Evolutionary conservation across 495 filamentous ascomycete species (phyloP).

Genomic region (Viridothelium virens): DNA sequence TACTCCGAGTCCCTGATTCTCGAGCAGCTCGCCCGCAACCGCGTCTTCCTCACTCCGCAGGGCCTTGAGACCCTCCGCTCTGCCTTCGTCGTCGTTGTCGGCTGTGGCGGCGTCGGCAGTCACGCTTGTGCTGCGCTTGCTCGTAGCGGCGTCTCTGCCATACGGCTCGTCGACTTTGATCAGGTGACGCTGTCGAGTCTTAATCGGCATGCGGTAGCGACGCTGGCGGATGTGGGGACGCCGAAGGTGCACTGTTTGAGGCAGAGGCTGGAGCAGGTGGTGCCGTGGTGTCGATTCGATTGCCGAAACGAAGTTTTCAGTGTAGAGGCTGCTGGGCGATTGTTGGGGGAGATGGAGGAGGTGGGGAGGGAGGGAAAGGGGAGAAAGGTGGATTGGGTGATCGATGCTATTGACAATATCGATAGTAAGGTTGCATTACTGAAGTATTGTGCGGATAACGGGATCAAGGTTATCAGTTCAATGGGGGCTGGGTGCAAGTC

Average conservation of each 20-base stretch:
- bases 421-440: constrained; percentile 89
- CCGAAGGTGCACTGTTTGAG: constrained; percentile 83
- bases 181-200: constrained; percentile 90
- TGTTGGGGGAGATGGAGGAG: constrained; percentile 54
- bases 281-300: constrained; percentile 89
- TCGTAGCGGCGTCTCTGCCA: constrained; percentile 75
- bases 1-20: constrained; percentile 93
- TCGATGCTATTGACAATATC: constrained; percentile 98
- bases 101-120: constrained; percentile 90
- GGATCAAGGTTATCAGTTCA: constrained; percentile 74
- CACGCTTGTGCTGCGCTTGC: constrained; percentile 81
- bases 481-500: constrained; percentile 99
- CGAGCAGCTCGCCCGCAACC: constrained; percentile 92
- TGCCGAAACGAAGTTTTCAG: constrained; percentile 78
- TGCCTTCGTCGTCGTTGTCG: constrained; percentile 81
- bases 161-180: constrained; percentile 95
- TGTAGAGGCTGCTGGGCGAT: constrained; percentile 50
- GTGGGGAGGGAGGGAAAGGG: constrained; percentile 31
- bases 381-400: constrained; percentile 70
- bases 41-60: constrained; percentile 77
- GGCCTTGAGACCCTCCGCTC: constrained; percentile 71
- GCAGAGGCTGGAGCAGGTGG: constrained; percentile 69
- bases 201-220: constrained; percentile 91
- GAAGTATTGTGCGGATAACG: constrained; percentile 71
- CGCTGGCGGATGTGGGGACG: constrained; percentile 87